Evolutionary conservation across 345 rosid genomes (phyloP).

Genomic region (sweet orange (Citrus sinensis)): DVS_A1.0 CM039165.1:11882501-11883000

Average conservation of each 20-base stretch:
- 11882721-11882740: slow-evolving; percentile 29
- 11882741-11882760: slow-evolving; percentile 14
- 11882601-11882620: slow-evolving; percentile 28
- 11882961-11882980: slow-evolving; percentile 24
- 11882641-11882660: slow-evolving; percentile 32
- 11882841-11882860: slow-evolving; percentile 20
- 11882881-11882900: slow-evolving; percentile 27
- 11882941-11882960: slow-evolving; percentile 21
- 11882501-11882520: slow-evolving; percentile 32
- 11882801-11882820: slow-evolving; percentile 33
- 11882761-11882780: slow-evolving; percentile 25
- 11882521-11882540: slow-evolving; percentile 37
- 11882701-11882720: slow-evolving; percentile 33
- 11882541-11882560: slow-evolving; percentile 38
- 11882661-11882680: slow-evolving; percentile 44
- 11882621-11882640: slow-evolving; percentile 42
- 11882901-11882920: slow-evolving; percentile 25
- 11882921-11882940: slow-evolving; percentile 8
- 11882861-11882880: slow-evolving; percentile 23
- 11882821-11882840: slow-evolving; percentile 34
- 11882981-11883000: slow-evolving; percentile 23
- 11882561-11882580: slow-evolving; percentile 39
- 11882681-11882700: slow-evolving; percentile 39
- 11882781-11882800: slow-evolving; percentile 33
- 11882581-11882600: slow-evolving; percentile 22